Evolutionary conservation across 2,329 filamentous ascomycete genomes (phyloP).

Genomic region (Chaetomium globosum): DNA sequence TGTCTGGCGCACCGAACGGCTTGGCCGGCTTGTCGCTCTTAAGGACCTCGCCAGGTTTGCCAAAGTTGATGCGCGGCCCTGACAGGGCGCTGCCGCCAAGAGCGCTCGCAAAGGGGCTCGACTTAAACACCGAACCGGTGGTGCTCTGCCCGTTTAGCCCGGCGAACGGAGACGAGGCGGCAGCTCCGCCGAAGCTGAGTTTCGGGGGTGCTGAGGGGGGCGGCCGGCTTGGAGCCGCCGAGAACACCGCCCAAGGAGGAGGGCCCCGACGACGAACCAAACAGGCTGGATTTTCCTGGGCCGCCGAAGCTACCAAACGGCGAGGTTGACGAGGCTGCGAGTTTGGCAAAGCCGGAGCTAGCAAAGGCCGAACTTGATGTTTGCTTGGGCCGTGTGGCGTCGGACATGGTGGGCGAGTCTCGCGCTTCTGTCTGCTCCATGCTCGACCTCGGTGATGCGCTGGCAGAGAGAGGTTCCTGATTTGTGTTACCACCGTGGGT

Average conservation of each 20-base stretch:
- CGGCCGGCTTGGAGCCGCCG: conserved; percentile 40
- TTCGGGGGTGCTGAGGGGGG: conserved; percentile 46
- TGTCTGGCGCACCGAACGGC: conserved; percentile 76
- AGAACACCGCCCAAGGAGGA: conserved; percentile 43
- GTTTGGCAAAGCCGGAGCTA: conserved; percentile 67
- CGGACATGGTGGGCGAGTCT: conserved; percentile 30
- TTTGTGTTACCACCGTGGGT: conserved; percentile 23
- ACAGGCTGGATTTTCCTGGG: conserved; percentile 52
- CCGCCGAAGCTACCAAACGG: conserved; percentile 62
- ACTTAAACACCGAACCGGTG: conserved; percentile 32
- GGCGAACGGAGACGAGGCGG: conserved; percentile 52
- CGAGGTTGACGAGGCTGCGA: conserved; percentile 63
- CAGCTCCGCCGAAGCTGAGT: conserved; percentile 52
- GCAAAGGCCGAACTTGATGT: conserved; percentile 67
- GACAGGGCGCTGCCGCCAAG: conserved; percentile 52
- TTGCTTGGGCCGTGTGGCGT: conserved; percentile 39
- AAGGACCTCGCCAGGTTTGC: conserved; percentile 59
- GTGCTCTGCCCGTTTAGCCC: conserved; percentile 42
- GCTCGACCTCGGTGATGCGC: conserved; percentile 32
- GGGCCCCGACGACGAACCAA: conserved; percentile 52
- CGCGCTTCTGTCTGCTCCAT: conserved; percentile 34
- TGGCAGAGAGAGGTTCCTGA: conserved; percentile 32
- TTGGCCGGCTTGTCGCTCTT: conserved; percentile 65
- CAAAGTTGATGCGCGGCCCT: conserved; percentile 66
- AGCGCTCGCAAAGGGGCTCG: conserved; percentile 53